A percentile compares a stretch with the other conserved stretches of the same genome.
Conservation (phyloP, 495 filamentous ascomycete species). For the Podospora anserina region DNA sequence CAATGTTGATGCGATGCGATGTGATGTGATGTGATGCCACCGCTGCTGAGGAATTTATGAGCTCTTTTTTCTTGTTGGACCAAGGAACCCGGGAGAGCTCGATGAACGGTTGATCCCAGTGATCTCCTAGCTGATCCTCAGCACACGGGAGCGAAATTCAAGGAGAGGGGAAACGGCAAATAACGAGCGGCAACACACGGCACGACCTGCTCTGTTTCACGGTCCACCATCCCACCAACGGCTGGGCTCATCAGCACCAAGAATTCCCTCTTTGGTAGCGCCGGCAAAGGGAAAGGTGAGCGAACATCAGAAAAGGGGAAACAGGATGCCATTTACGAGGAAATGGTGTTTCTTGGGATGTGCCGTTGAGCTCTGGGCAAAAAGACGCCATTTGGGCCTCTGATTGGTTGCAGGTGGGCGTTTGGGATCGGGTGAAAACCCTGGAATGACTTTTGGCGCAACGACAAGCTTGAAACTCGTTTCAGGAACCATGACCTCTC, state of each 20-base stretch:
- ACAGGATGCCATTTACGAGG: neutral
- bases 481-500: conserved; percentile 12
- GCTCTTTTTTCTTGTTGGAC: neutral
- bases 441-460: conserved; percentile 9
- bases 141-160: neutral
- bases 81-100: conserved; percentile 1
- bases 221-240: conserved; percentile 5
- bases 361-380: neutral
- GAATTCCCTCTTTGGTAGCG: neutral
- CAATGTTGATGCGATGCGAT: neutral
- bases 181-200: conserved; percentile 4
- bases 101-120: conserved; percentile 6
- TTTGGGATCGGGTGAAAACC: conserved; percentile 6
- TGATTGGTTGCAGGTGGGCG: conserved; percentile 14
- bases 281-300: neutral
- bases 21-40: neutral
- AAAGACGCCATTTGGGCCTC: neutral
- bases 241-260: conserved; percentile 6
- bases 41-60: neutral
- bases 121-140: conserved; percentile 1
- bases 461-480: conserved; percentile 21
- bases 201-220: neutral
- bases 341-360: conserved; percentile 4
- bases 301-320: neutral
- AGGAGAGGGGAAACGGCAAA: neutral